Percentiles rank a stretch among this genome's conserved stretches.
Conservation (phyloP, 129 eudicot species). For the Saposhnikovia divaricata region DNA sequence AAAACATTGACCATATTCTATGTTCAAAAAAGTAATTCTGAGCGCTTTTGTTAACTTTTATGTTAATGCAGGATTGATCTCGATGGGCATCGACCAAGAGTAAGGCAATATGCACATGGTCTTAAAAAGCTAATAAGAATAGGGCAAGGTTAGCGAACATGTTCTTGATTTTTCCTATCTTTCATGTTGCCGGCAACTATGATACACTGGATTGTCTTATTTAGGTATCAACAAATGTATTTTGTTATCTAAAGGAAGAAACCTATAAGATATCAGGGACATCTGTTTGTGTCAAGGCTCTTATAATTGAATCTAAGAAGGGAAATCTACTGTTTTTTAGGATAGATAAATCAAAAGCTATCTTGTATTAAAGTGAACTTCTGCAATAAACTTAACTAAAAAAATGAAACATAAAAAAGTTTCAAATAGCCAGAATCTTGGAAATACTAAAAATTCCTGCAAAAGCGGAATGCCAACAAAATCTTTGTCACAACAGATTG, state of each 20-base stretch:
- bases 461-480: too few relatives aligned
- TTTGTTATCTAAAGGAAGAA: not conserved
- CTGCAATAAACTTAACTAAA: too few relatives aligned
- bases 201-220: not conserved
- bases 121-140: constrained; percentile 73
- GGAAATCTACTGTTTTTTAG: too few relatives aligned
- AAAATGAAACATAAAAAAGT: too few relatives aligned
- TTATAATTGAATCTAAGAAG: too few relatives aligned
- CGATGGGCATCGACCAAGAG: constrained; percentile 78
- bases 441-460: too few relatives aligned
- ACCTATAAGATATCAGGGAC: not conserved
- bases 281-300: not conserved
- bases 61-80: constrained; percentile 65
- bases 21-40: not conserved
- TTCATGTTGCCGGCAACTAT: not conserved
- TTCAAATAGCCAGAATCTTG: too few relatives aligned
- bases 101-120: constrained; percentile 81
- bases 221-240: not conserved
- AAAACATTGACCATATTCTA: not conserved
- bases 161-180: not conserved
- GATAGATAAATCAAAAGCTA: too few relatives aligned
- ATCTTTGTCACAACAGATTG: too few relatives aligned
- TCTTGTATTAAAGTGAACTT: too few relatives aligned
- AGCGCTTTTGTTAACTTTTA: not conserved
- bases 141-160: constrained; percentile 76